A percentile compares a stretch with the other conserved stretches of the same genome.
phyloP scores from a whole-genome alignment of 2,329 filamentous ascomycete species.

The Biscogniauxia marginata region DNA sequence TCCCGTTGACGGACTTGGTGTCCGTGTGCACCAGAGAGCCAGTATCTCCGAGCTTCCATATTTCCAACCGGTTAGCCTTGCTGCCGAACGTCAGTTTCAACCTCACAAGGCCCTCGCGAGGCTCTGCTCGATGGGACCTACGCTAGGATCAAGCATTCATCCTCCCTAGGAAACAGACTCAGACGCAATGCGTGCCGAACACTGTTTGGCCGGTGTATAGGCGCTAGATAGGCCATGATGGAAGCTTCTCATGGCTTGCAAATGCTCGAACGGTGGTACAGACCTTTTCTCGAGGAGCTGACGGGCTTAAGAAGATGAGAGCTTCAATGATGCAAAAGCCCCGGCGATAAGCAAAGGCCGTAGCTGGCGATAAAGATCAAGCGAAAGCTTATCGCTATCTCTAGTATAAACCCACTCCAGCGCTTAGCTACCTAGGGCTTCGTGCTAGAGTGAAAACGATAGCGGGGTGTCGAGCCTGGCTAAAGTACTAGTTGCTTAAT shows the following conservation, averaged over 20 bases:
- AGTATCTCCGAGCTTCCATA: constrained; percentile 71
- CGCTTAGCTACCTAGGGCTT: too few species aligned
- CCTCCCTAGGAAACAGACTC: constrained; percentile 68
- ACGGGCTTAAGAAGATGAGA: constrained; percentile 7
- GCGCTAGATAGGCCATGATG: constrained; percentile 88
- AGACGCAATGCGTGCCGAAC: constrained; percentile 84
- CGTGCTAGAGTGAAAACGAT: too few species aligned
- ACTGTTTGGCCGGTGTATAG: constrained; percentile 89
- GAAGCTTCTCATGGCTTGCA: constrained; percentile 25
- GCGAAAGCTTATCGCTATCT: too few species aligned
- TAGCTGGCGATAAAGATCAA: constrained; percentile 20
- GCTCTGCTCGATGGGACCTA: constrained; percentile 48
- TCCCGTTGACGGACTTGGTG: constrained; percentile 77
- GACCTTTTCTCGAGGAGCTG: neutral
- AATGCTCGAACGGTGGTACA: neutral
- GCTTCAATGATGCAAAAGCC: constrained; percentile 19
- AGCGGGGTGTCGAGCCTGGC: too few species aligned
- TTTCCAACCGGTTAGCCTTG: constrained; percentile 81
- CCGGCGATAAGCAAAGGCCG: constrained; percentile 28
- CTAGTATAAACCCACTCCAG: too few species aligned
- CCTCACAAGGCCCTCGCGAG: neutral
- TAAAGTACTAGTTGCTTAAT: neutral
- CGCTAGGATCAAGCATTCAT: constrained; percentile 86
- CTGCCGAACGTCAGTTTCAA: constrained; percentile 45
- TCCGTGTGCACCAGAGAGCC: constrained; percentile 56